Evolutionary conservation across 2,329 filamentous ascomycete genomes (phyloP), one percentile per base, ranked within the genome.

Genomic region (Epichloe gansuensis): DNA sequence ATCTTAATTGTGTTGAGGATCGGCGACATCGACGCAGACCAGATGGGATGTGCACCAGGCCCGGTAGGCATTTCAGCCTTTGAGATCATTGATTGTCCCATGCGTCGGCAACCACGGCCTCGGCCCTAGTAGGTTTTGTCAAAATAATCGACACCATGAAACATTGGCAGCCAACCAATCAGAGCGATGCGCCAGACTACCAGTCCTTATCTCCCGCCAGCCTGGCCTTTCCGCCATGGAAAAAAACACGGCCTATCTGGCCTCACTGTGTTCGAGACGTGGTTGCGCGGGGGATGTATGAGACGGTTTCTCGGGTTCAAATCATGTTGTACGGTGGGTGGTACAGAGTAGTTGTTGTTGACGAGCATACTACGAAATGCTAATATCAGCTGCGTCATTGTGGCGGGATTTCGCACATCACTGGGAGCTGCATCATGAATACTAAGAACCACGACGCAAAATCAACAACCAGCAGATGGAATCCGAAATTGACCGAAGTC

Each of bases 111-210:
- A 40, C 27, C 42, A 44, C 44, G 17, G 41, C 49, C 49, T 34
- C 42, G 49, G 42, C 35, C 42, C 49, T 4, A 15, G 27, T 9
- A 21, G 17, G 17, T 46, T 46, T 43, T 52, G 52, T 53, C 64
- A 63, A 67, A 49, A 61, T 51, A 57, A 62, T 66, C 60, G 67
- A 70, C 68, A 70, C 60, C 68, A 70, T 63, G 63, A 74, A 73
- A 71, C 60, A 62, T 56, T 49, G 47, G 43, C 53, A 47, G 43
- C 23, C 50, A 54, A 56, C 70, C 70, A 72, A 73, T 73, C 68
- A 71, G 21, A 23, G 21, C 44, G 40, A 15, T 31, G n/a, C 53
- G 50, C 51, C 54, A 53, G 39, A 47, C 53, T 53, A 48, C 47
- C 51, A 5, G 57, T 62, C 53, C 71, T 73, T 73, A 73, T 73